Evolutionary conservation across 2,329 filamentous ascomycete genomes (phyloP).

Genomic region (Biscogniauxia marginata): DNA sequence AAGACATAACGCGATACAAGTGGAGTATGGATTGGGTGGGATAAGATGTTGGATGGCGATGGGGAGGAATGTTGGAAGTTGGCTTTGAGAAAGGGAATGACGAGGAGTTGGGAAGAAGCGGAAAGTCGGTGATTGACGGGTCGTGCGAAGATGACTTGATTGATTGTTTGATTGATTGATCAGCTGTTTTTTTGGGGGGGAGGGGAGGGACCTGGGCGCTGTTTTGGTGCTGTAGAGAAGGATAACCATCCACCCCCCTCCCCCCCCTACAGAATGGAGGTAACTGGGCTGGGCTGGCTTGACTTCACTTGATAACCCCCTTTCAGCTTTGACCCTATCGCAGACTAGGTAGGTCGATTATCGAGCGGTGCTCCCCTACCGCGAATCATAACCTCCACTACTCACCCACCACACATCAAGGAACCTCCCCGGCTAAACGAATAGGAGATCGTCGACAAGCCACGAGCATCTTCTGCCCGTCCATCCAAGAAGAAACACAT

Average conservation of each 20-base stretch:
- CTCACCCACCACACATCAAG: conserved; percentile 10
- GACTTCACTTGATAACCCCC: no score
- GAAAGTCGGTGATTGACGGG: conserved; percentile 6
- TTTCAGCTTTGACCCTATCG: background rate
- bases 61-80: background rate
- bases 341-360: no score
- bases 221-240: background rate
- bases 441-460: conserved; percentile 37
- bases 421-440: conserved; percentile 28
- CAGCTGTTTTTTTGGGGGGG: conserved; percentile 1
- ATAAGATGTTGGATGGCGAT: conserved; percentile 7
- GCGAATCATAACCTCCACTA: background rate
- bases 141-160: conserved; percentile 1
- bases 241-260: background rate
- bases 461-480: conserved; percentile 34
- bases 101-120: background rate
- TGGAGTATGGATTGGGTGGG: conserved; percentile 3
- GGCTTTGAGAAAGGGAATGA: conserved; percentile 12
- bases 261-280: background rate
- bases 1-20: conserved; percentile 23
- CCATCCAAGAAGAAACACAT: conserved; percentile 6
- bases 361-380: background rate
- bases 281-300: no score
- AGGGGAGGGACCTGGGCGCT: conserved; percentile 5
- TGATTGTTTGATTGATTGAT: conserved; percentile 3